Evolutionary conservation across 2,329 filamentous ascomycete species (phyloP).

Genomic region (Calonectria pteridis): DNA sequence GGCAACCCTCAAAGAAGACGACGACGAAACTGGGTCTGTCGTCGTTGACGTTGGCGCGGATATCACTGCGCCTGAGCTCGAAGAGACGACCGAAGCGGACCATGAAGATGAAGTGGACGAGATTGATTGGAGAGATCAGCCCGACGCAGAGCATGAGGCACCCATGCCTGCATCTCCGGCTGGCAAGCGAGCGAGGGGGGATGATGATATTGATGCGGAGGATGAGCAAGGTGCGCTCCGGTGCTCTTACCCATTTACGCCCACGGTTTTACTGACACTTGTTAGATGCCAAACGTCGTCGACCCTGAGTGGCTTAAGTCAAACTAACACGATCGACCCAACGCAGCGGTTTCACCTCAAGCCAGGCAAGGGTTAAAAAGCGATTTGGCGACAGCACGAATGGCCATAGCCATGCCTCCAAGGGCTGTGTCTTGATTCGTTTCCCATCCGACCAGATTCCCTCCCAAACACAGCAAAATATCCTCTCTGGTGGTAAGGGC

Average conservation of each 20-base stretch:
- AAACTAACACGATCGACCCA: slow-evolving; percentile 35
- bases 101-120: slow-evolving; percentile 43
- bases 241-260: neutral
- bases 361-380: slow-evolving; percentile 25
- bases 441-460: neutral
- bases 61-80: slow-evolving; percentile 35
- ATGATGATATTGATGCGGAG: slow-evolving; percentile 47
- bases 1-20: slow-evolving; percentile 49
- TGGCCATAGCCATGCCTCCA: neutral
- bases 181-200: slow-evolving; percentile 46
- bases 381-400: slow-evolving; percentile 10
- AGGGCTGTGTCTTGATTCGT: neutral
- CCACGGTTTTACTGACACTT: slow-evolving; percentile 45
- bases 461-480: slow-evolving; percentile 14
- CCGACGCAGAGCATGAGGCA: slow-evolving; percentile 37
- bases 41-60: slow-evolving; percentile 40
- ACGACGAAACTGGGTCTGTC: slow-evolving; percentile 45
- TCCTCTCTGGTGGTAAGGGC: slow-evolving; percentile 42
- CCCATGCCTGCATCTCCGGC: slow-evolving; percentile 36
- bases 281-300: slow-evolving; percentile 65
- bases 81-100: slow-evolving; percentile 32
- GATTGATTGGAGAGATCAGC: slow-evolving; percentile 48
- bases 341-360: slow-evolving; percentile 18
- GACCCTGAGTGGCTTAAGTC: slow-evolving; percentile 45
- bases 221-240: slow-evolving; percentile 48